A percentile compares a stretch with the other conserved stretches of the same genome.
Evolutionary conservation across 2,329 filamentous ascomycete genomes (phyloP).

Genomic region (Colletotrichum paranaense): DNA sequence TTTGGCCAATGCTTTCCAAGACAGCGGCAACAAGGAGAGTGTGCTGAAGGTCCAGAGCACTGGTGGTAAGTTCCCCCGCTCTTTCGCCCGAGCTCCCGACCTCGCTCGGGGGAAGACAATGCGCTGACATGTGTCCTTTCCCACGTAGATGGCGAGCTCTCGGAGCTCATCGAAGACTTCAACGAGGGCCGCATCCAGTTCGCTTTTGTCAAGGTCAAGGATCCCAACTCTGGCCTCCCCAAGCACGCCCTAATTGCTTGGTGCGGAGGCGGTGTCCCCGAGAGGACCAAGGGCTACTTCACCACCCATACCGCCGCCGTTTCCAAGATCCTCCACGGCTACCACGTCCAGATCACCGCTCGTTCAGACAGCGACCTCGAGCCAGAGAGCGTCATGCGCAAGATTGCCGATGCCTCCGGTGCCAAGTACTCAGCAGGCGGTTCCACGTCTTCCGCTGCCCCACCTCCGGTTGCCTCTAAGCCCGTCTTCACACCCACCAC

Average conservation of each 20-base stretch:
- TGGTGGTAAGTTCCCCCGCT: conserved; percentile 69
- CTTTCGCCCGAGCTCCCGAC: conserved; percentile 21
- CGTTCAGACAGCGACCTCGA: conserved; percentile 90
- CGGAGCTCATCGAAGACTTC: conserved; percentile 93
- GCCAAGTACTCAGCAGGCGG: conserved; percentile 87
- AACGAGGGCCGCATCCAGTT: conserved; percentile 97
- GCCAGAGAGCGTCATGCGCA: conserved; percentile 88
- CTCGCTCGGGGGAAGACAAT: conserved; percentile 24
- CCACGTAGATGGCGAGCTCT: conserved; percentile 83
- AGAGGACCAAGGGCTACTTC: conserved; percentile 98
- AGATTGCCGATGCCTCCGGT: conserved; percentile 93
- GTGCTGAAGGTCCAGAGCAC: conserved; percentile 93
- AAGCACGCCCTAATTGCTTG: conserved; percentile 96
- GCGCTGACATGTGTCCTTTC: conserved; percentile 33
- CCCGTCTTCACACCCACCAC: conserved; percentile 88
- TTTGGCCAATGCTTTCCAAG: conserved; percentile 92
- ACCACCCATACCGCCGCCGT: conserved; percentile 92
- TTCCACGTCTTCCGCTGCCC: conserved; percentile 62
- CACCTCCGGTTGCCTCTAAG: conserved; percentile 86
- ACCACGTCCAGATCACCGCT: conserved; percentile 97
- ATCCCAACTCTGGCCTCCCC: conserved; percentile 88
- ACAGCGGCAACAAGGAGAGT: conserved; percentile 87
- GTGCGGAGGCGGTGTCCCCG: conserved; percentile 98
- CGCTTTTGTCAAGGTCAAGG: conserved; percentile 95
- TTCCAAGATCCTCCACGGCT: conserved; percentile 92